These are phyloP conservation scores for Suhomyces anneliseae DNA, from an alignment of 1,139 yeast species.

Conservation along the genomic window DNA sequence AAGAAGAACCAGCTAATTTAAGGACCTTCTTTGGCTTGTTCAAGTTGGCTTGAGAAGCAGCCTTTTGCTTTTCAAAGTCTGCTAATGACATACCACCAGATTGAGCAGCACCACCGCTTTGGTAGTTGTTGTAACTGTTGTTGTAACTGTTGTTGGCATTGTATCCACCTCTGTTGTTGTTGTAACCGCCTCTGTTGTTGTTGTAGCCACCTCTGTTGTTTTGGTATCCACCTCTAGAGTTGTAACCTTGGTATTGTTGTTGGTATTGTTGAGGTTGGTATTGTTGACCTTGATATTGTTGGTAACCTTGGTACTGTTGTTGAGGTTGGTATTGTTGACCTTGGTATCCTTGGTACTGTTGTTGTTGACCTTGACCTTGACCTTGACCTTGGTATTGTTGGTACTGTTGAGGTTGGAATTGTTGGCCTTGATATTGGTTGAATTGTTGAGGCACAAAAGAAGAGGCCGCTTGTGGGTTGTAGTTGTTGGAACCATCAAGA, in stretches of 20 bases:
- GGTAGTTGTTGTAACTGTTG: constrained; percentile 25
- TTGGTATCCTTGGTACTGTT: constrained; percentile 14
- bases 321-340: constrained; percentile 11
- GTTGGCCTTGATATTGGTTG: constrained; percentile 26
- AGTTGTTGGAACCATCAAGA: constrained; percentile 25
- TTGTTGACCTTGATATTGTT: constrained; percentile 19
- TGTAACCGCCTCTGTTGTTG: constrained; percentile 25
- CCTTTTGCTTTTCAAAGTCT: constrained; percentile 77
- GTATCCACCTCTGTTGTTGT: constrained; percentile 27
- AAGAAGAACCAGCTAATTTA: constrained; percentile 64
- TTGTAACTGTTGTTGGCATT: constrained; percentile 26
- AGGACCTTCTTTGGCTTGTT: constrained; percentile 62
- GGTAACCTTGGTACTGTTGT: constrained; percentile 15
- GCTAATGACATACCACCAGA: constrained; percentile 80
- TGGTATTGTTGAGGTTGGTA: constrained; percentile 15
- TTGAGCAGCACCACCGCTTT: constrained; percentile 24
- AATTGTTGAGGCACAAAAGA: constrained; percentile 42
- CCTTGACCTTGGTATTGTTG: constrained; percentile 17
- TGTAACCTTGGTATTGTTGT: constrained; percentile 15
- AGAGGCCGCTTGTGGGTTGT: constrained; percentile 25
- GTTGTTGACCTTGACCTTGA: constrained; percentile 17
- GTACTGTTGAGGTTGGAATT: constrained; percentile 19
- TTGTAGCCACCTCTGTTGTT: constrained; percentile 22
- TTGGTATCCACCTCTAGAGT: constrained; percentile 12
- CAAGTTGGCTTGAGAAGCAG: constrained; percentile 35